These are phyloP conservation scores for Quercus variabilis DNA, from an alignment of 306 rosid species.

Conservation along the genomic window DNA sequence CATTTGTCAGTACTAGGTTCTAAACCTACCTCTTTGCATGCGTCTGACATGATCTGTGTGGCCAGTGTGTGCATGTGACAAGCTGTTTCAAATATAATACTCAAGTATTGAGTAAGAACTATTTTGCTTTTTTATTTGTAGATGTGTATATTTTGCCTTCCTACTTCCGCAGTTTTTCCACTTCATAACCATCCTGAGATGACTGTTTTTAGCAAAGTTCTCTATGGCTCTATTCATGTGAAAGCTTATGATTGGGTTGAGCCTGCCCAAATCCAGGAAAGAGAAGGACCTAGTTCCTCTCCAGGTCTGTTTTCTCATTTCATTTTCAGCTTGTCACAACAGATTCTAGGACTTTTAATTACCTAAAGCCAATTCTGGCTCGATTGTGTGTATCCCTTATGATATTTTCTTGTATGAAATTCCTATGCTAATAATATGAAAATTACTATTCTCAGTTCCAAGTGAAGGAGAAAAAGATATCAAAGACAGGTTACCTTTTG, in stretches of 20 bases:
- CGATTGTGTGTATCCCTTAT: neutral
- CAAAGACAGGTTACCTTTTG: neutral
- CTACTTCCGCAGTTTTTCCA: slow-evolving; percentile 86
- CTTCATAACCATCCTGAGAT: slow-evolving; percentile 96
- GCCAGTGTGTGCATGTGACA: neutral
- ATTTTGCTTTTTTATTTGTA: slow-evolving; percentile 28
- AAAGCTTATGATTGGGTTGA: slow-evolving; percentile 98
- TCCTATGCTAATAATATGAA: no score
- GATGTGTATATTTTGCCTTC: slow-evolving; percentile 92
- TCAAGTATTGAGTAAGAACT: neutral
- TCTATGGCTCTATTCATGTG: slow-evolving; percentile 89
- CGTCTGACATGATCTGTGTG: neutral
- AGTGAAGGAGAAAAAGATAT: no score
- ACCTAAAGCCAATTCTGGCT: neutral
- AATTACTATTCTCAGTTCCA: no score
- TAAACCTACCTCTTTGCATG: neutral
- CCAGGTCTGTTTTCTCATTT: slow-evolving; percentile 44
- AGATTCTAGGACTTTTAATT: neutral
- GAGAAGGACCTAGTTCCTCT: slow-evolving; percentile 45
- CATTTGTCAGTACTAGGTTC: neutral
- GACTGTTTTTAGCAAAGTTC: slow-evolving; percentile 94
- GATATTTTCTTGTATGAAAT: neutral
- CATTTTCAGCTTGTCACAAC: neutral
- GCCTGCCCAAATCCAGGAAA: slow-evolving; percentile 59
- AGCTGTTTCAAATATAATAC: neutral